A percentile compares a stretch with the other conserved stretches of the same genome.
phyloP scores from a whole-genome alignment of 2,329 filamentous ascomycete genomes.

The Boeremia lycopersici region DNA sequence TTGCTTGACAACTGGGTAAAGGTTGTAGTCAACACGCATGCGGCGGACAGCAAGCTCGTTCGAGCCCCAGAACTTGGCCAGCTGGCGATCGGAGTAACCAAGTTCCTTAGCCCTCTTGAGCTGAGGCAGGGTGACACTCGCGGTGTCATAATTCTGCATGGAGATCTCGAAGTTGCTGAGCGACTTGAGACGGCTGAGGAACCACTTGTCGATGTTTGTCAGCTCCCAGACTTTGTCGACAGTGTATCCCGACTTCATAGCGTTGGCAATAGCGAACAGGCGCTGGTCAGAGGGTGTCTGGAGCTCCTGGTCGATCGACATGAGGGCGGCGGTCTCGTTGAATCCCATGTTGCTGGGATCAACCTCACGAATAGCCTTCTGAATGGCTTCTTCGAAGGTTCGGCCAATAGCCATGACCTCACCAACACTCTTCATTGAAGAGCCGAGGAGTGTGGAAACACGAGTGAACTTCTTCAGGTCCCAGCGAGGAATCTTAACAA shows the following conservation, averaged over 20 bases:
- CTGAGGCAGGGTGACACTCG: slow-evolving; percentile 66
- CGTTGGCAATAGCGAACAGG: slow-evolving; percentile 95
- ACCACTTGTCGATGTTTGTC: slow-evolving; percentile 99
- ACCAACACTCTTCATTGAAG: slow-evolving; percentile 99
- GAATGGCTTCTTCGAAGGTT: slow-evolving; percentile 97
- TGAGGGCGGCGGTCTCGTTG: slow-evolving; percentile 80
- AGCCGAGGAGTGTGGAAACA: slow-evolving; percentile 93
- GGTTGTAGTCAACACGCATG: slow-evolving; percentile 81
- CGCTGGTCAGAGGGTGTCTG: slow-evolving; percentile 98
- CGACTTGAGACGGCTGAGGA: slow-evolving; percentile 87
- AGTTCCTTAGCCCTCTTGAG: slow-evolving; percentile 88
- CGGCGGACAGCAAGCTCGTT: slow-evolving; percentile 90
- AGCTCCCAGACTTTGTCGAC: slow-evolving; percentile 98
- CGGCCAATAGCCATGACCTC: slow-evolving; percentile 98
- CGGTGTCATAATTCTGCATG: slow-evolving; percentile 73
- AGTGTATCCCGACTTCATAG: slow-evolving; percentile 91
- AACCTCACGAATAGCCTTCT: slow-evolving; percentile 94
- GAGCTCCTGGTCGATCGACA: slow-evolving; percentile 94
- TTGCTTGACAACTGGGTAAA: slow-evolving; percentile 92
- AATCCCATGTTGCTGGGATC: slow-evolving; percentile 96
- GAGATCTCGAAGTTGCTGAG: slow-evolving; percentile 86
- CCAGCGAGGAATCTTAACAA: slow-evolving; percentile 99
- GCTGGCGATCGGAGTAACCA: slow-evolving; percentile 91
- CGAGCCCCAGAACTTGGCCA: slow-evolving; percentile 92
- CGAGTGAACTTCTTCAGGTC: slow-evolving; percentile 98